A percentile compares a stretch with the other conserved stretches of the same genome.
Evolutionary conservation across 202 grass and related monocot genomes (phyloP).

Genomic region (Alloteropsis angusta): DNA sequence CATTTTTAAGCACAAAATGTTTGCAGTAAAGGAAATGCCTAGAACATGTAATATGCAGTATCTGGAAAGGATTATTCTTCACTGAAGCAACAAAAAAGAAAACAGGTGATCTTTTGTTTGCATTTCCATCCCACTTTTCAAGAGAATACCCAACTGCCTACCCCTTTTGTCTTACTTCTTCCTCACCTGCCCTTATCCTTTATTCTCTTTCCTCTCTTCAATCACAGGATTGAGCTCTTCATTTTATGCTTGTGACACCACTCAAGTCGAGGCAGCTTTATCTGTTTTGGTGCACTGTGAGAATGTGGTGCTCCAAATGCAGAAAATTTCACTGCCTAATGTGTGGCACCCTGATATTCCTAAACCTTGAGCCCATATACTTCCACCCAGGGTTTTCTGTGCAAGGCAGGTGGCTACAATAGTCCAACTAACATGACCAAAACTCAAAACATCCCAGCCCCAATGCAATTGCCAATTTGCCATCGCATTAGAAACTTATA

Average conservation of each 20-base stretch:
- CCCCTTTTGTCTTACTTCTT: neutral
- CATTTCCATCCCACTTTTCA: neutral
- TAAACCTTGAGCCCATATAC: too few relatives aligned
- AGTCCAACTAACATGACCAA: neutral
- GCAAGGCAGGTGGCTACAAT: neutral
- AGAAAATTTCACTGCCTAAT: neutral
- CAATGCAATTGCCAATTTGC: too few relatives aligned
- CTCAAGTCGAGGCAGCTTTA: neutral
- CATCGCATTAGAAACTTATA: neutral
- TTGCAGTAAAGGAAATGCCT: neutral
- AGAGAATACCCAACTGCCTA: neutral
- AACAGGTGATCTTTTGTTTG: neutral
- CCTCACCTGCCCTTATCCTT: neutral
- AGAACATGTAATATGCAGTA: constrained; percentile 8
- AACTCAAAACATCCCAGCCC: neutral
- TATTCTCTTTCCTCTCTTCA: neutral
- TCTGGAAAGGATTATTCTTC: neutral
- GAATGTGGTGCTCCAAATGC: too few relatives aligned
- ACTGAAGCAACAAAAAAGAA: neutral
- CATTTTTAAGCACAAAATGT: constrained; percentile 5
- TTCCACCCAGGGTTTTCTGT: too few relatives aligned
- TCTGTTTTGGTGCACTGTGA: neutral
- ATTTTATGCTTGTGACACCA: neutral
- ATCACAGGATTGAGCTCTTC: neutral
- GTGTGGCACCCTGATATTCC: neutral